Conservation (phyloP, 2,329 filamentous ascomycete genomes). For the Sporothrix phasma region DNA sequence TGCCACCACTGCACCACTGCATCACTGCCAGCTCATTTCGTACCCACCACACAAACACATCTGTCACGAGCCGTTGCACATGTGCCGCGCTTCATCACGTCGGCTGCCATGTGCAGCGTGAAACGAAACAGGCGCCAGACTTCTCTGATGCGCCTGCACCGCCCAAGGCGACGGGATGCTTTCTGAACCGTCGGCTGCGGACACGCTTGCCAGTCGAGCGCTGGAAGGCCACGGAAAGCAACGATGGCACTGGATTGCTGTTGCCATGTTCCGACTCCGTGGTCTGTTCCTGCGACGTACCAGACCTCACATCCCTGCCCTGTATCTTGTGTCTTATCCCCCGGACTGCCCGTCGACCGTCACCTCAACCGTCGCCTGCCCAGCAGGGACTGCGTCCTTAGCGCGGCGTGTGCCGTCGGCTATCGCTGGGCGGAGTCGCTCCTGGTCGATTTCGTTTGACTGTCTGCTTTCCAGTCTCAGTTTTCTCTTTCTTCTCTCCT, state of each 20-base stretch:
- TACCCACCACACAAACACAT: neutral
- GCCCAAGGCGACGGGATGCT: neutral
- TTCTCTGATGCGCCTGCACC: neutral
- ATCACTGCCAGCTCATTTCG: neutral
- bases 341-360: neutral
- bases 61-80: neutral
- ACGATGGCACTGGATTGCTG: too few species aligned
- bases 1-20: neutral
- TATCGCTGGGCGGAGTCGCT: neutral
- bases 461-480: neutral
- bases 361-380: neutral
- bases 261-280: neutral
- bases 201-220: neutral
- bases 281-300: neutral
- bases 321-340: neutral
- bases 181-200: neutral
- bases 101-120: slow-evolving; percentile 4
- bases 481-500: neutral
- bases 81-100: neutral
- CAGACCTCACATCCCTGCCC: neutral
- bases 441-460: too few species aligned
- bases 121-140: slow-evolving; percentile 4
- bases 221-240: too few species aligned
- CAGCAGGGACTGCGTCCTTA: neutral
- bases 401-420: neutral